Evolutionary conservation across 169 alveolate species (phyloP).

Genomic region (Fabrea salina): DNA sequence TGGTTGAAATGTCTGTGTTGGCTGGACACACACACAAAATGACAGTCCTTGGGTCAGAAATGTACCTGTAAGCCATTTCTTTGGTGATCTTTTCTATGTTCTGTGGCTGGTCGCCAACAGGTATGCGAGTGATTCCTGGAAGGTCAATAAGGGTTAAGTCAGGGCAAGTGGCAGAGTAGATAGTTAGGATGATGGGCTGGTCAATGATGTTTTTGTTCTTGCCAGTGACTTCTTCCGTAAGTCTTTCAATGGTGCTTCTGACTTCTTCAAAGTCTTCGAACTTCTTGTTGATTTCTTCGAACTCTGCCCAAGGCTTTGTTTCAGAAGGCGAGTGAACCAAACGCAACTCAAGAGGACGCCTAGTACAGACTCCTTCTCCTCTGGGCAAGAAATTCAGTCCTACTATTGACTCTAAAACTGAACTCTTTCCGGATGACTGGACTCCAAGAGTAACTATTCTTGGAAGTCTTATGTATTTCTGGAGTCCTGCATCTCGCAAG

Average conservation of each 20-base stretch:
- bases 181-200: conserved; percentile 95
- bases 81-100: conserved; percentile 93
- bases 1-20: conserved; percentile 96
- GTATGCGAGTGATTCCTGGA: conserved; percentile 99
- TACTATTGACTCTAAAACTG: conserved; percentile 96
- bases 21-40: conserved; percentile 97
- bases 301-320: conserved; percentile 76
- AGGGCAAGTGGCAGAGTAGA: conserved; percentile 94
- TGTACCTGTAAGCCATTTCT: conserved; percentile 92
- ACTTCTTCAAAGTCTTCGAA: conserved; percentile 91
- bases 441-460: conserved; percentile 26
- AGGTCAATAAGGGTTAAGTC: conserved; percentile 97
- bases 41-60: conserved; percentile 94
- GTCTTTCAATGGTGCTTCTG: conserved; percentile 82
- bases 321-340: conserved; percentile 86
- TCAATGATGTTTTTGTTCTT: conserved; percentile 94
- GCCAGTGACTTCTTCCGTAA: conserved; percentile 92
- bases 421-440: conserved; percentile 78
- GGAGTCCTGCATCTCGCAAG: conserved; percentile 76
- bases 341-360: conserved; percentile 97
- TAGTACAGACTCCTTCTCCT: conserved; percentile 98
- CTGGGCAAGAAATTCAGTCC: conserved; percentile 97
- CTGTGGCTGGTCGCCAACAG: conserved; percentile 94
- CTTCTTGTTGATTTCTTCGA: conserved; percentile 76
- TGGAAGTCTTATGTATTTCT: conserved; percentile 49